Evolutionary conservation across 2,329 filamentous ascomycete genomes (phyloP).

Genomic region (Purpureocillium takamizusanense): DNA sequence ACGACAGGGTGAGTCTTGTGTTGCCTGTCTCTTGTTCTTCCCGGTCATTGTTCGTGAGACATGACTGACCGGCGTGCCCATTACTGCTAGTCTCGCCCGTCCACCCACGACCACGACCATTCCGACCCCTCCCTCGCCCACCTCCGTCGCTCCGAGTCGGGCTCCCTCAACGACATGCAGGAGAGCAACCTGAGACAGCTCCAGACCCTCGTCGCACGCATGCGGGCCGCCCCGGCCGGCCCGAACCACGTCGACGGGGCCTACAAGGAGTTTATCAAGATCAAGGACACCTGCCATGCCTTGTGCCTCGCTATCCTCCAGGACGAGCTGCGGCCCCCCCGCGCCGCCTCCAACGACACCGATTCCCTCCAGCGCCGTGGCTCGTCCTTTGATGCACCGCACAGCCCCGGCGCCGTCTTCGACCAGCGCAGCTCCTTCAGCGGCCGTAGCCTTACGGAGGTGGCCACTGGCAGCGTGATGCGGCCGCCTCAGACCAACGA

Average conservation of each 20-base stretch:
- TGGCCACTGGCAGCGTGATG: slow-evolving; percentile 15
- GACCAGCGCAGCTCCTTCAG: slow-evolving; percentile 29
- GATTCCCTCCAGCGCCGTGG: slow-evolving; percentile 17
- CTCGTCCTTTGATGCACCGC: slow-evolving; percentile 20
- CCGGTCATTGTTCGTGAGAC: slow-evolving; percentile 5
- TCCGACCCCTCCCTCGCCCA: slow-evolving; percentile 17
- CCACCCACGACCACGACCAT: slow-evolving; percentile 12
- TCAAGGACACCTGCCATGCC: slow-evolving; percentile 28
- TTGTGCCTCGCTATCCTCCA: slow-evolving; percentile 31
- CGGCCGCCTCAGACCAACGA: slow-evolving; percentile 16
- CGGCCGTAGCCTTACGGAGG: slow-evolving; percentile 23
- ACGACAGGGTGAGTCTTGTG: slow-evolving; percentile 6
- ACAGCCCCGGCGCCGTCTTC: slow-evolving; percentile 16
- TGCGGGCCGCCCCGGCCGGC: slow-evolving; percentile 21
- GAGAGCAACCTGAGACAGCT: slow-evolving; percentile 26
- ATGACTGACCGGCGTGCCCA: too few relatives aligned
- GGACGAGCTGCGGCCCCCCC: slow-evolving; percentile 26
- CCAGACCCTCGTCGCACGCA: slow-evolving; percentile 23
- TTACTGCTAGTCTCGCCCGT: too few relatives aligned
- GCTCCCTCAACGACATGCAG: slow-evolving; percentile 16
- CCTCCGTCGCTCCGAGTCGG: slow-evolving; percentile 13
- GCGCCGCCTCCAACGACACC: slow-evolving; percentile 9
- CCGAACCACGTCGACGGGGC: slow-evolving; percentile 31
- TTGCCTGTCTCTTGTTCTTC: neutral
- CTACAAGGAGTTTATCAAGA: slow-evolving; percentile 33